Percentiles rank a stretch among this genome's conserved stretches.
Conservation (phyloP, 768 basidiomycete species). For the Pluteus cervinus region DNA sequence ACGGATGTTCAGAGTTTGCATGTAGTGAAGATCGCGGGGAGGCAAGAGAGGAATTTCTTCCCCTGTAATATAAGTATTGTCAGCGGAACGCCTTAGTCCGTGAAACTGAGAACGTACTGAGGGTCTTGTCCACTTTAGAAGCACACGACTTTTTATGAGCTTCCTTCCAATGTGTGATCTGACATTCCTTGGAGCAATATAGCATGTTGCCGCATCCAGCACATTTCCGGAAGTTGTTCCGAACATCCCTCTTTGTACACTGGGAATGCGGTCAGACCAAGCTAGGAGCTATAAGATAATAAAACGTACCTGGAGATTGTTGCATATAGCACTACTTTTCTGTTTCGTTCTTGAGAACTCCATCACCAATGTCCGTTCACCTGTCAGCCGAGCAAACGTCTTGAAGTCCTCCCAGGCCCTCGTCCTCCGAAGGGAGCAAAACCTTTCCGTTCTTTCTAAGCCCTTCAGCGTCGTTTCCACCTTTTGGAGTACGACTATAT, state of each 20-base stretch:
- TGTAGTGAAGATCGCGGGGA: no score
- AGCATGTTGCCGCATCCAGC: constrained; percentile 25
- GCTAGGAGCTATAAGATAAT: background rate
- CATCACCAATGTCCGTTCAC: no score
- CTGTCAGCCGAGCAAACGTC: no score
- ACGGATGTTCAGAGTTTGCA: no score
- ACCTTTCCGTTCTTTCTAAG: constrained; percentile 15
- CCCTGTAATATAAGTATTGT: no score
- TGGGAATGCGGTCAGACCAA: constrained; percentile 8
- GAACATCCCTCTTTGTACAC: constrained; percentile 29
- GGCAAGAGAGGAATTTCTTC: no score
- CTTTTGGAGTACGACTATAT: constrained; percentile 27
- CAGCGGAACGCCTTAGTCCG: no score
- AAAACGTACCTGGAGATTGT: constrained; percentile 24
- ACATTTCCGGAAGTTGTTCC: constrained; percentile 28
- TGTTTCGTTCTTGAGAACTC: no score
- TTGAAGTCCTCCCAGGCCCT: no score
- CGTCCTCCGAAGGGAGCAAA: constrained; percentile 11
- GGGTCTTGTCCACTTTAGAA: no score
- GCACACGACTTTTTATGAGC: constrained; percentile 28
- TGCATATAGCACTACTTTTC: constrained; percentile 24
- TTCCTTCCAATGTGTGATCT: constrained; percentile 28
- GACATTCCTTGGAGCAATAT: constrained; percentile 35
- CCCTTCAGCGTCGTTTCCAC: constrained; percentile 20
- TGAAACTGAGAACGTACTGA: no score